Evolutionary conservation across 2,329 filamentous ascomycete genomes (phyloP), one percentile per base, ranked within the genome.

Genomic region (Beauveria rudraprayagi): DNA sequence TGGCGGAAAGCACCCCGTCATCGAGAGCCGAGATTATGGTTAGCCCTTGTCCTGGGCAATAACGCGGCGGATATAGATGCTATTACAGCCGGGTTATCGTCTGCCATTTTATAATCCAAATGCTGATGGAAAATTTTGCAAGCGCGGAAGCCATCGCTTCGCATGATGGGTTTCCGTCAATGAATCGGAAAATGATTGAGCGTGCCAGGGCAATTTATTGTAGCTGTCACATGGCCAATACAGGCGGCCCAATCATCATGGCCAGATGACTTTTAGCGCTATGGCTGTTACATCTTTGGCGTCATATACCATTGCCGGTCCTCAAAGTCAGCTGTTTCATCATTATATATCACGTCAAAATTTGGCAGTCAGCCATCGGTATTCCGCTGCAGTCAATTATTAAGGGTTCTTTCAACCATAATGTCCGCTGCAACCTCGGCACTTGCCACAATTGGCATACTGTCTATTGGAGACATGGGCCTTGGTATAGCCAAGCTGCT

Each of bases 391-490:
- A 55, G 44, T 55, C 26, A 16, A 34, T 44, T 19, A 44, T 44
- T 30, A 44, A 44, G 37, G 17, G 19, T 55, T 30, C 6, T n/a
- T 26, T 55, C 51, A 46, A 37, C 34, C 26, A 57, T 48, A 30
- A 62, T 61, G 58, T 40, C 61, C 10, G 19, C 43, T 34, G 51
- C 30, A 55, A 22, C 44, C 14, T 34, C 47, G 48, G 14, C 24
- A 16, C 40, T 66, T 19, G 67, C 71, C 37, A 77, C 74, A 62
- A 70, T 83, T 43, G 80, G 77, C 61, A 76, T 83, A 61, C 67
- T 83, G 64, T 83, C 80, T 43, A 75, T 83, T 60, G 80, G 81
- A 9, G 80, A 82, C 65, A 83, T 83, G 80, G 80, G 80, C 55
- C 71, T 76, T 61, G 80, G 80, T 47, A 78, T 83, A 47, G 80